Percentiles rank a stretch among this genome's conserved stretches.
phyloP scores from a whole-genome alignment of 1,284 basidiomycete genomes.

The Moesziomyces sp. region DNA sequence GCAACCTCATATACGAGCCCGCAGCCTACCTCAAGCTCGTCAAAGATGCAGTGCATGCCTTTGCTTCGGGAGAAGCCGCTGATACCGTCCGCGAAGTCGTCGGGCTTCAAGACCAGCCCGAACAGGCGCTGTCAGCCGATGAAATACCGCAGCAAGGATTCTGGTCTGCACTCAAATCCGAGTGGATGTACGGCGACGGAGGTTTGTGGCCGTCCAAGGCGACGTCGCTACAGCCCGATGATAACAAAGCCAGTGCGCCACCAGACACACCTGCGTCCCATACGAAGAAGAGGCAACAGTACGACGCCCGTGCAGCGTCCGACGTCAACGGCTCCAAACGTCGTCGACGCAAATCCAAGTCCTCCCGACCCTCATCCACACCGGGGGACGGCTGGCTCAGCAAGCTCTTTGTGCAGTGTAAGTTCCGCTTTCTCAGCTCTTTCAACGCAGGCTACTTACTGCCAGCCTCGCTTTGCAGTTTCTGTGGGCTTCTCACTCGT shows the following conservation, averaged over 20 bases:
- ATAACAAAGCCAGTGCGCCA: neutral
- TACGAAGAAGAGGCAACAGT: constrained; percentile 1
- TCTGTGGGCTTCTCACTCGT: constrained; percentile 54
- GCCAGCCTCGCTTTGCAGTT: constrained; percentile 10
- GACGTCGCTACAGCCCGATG: neutral
- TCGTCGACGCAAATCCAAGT: constrained; percentile 3
- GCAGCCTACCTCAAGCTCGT: constrained; percentile 44
- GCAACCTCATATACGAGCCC: constrained; percentile 42
- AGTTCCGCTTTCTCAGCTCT: neutral
- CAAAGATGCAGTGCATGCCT: constrained; percentile 46
- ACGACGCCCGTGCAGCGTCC: constrained; percentile 30
- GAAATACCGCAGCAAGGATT: constrained; percentile 16
- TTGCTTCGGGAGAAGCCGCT: constrained; percentile 43
- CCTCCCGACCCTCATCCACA: neutral
- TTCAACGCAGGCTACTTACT: neutral
- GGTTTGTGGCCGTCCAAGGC: constrained; percentile 30
- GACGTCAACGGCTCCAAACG: constrained; percentile 5
- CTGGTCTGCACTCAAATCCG: constrained; percentile 39
- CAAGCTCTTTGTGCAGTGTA: constrained; percentile 40
- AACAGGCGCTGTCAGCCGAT: constrained; percentile 2
- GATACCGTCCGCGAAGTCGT: constrained; percentile 32
- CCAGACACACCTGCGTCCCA: neutral
- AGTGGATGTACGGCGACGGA: constrained; percentile 52
- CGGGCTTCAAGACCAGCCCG: constrained; percentile 9
- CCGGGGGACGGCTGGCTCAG: constrained; percentile 25